Evolutionary conservation across 2,329 filamentous ascomycete genomes (phyloP).

Genomic region (Parastagonospora avenae): DNA sequence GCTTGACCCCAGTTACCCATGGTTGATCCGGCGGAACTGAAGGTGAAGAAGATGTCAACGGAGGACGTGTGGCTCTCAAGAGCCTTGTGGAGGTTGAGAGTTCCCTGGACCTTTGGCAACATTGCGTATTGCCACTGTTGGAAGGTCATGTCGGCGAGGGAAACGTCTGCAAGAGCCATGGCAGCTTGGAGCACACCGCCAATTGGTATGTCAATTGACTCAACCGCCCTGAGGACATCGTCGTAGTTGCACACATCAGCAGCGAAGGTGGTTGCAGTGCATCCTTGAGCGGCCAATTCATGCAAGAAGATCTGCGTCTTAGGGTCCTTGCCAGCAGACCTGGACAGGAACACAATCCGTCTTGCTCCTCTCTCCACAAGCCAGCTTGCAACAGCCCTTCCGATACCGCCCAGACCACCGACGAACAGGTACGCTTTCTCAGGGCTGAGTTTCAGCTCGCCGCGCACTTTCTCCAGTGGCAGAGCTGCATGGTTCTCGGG

Average conservation of each 20-base stretch:
- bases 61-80: background rate
- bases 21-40: slow-evolving; percentile 27
- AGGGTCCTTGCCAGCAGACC: slow-evolving; percentile 4
- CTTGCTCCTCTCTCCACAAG: slow-evolving; percentile 22
- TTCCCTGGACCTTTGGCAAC: slow-evolving; percentile 22
- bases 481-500: slow-evolving; percentile 28
- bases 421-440: slow-evolving; percentile 21
- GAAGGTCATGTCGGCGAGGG: slow-evolving; percentile 17
- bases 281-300: slow-evolving; percentile 8
- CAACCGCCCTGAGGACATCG: slow-evolving; percentile 15
- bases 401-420: slow-evolving; percentile 30
- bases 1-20: slow-evolving; percentile 46
- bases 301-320: slow-evolving; percentile 11
- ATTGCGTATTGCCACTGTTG: slow-evolving; percentile 14
- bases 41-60: slow-evolving; percentile 35
- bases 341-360: slow-evolving; percentile 18
- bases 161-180: slow-evolving; percentile 16
- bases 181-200: slow-evolving; percentile 4
- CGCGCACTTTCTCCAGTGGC: slow-evolving; percentile 37
- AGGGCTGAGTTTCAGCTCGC: slow-evolving; percentile 30
- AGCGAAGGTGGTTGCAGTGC: slow-evolving; percentile 7
- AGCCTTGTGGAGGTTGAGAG: slow-evolving; percentile 27
- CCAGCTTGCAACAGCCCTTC: slow-evolving; percentile 18
- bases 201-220: slow-evolving; percentile 7
- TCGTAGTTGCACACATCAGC: slow-evolving; percentile 7